These are phyloP conservation scores for Schizochytrium sp. DNA, from an alignment of 108 stramenopile genomes.

Conservation along the genomic window DNA sequence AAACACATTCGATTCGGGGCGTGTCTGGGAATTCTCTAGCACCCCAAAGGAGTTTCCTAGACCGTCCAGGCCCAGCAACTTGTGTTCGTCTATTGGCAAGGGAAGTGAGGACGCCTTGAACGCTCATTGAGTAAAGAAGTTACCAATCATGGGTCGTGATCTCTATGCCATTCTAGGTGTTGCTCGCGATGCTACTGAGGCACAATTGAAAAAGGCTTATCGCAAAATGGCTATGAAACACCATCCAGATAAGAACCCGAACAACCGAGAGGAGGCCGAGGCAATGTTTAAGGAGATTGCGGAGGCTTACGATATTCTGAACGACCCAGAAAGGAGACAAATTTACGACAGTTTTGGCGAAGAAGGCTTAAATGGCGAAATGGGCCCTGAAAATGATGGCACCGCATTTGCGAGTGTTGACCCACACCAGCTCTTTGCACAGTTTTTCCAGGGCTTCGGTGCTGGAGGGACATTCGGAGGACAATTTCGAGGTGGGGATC, in stretches of 20 bases:
- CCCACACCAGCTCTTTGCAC: conserved; percentile 75
- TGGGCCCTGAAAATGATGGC: conserved; percentile 75
- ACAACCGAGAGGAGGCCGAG: conserved; percentile 57
- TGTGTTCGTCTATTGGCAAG: too few species aligned
- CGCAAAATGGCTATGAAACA: conserved; percentile 71
- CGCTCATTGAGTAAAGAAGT: too few species aligned
- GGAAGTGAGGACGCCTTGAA: too few species aligned
- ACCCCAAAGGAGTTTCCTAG: too few species aligned
- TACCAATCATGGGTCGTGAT: conserved; percentile 14
- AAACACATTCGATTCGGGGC: too few species aligned
- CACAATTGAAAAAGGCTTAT: conserved; percentile 71
- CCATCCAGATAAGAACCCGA: conserved; percentile 72
- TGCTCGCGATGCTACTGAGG: conserved; percentile 49
- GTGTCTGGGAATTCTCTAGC: too few species aligned
- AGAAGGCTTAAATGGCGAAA: conserved; percentile 94
- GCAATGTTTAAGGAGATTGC: conserved; percentile 93
- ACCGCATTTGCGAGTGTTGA: conserved; percentile 47
- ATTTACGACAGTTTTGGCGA: conserved; percentile 95
- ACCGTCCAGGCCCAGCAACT: too few species aligned
- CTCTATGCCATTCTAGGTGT: conserved; percentile 70
- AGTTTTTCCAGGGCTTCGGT: conserved; percentile 72
- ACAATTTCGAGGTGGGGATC: conserved; percentile 31
- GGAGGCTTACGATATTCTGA: conserved; percentile 94
- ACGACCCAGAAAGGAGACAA: conserved; percentile 90
- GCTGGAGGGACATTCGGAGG: not conserved